Evolutionary conservation across 495 filamentous ascomycete genomes (phyloP).

Genomic region (Evansstolkia leycettana): DNA sequence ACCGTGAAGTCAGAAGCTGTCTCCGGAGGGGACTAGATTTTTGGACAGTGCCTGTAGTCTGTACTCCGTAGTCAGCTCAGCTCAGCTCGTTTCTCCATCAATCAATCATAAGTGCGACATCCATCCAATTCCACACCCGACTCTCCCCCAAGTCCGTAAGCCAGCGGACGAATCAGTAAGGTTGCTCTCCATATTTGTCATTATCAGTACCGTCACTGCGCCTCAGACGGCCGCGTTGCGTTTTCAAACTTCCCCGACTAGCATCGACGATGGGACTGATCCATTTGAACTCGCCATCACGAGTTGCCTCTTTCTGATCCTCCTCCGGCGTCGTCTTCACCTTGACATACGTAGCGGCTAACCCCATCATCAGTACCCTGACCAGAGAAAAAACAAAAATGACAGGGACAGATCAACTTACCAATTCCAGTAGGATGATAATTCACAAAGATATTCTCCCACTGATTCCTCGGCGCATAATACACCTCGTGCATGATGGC

Average conservation of each 20-base stretch:
- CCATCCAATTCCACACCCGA: no score
- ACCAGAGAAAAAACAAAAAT: neutral
- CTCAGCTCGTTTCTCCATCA: no score
- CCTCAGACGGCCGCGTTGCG: neutral
- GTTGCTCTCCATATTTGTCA: no score
- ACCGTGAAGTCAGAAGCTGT: no score
- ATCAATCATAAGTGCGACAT: no score
- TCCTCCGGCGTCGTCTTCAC: neutral
- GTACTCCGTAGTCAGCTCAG: no score
- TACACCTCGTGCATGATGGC: constrained; percentile 39
- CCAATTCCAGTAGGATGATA: constrained; percentile 13
- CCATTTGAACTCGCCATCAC: neutral
- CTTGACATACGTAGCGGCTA: neutral
- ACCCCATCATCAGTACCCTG: neutral
- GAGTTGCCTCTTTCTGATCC: neutral
- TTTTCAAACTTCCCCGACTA: neutral
- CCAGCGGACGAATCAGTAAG: no score
- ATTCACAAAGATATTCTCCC: constrained; percentile 36
- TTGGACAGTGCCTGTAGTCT: no score
- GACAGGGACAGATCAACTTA: neutral
- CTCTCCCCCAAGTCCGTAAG: no score
- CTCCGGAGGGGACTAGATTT: no score
- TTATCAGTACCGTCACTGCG: neutral
- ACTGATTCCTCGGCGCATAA: constrained; percentile 19
- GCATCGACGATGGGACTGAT: neutral